phyloP scores from a whole-genome alignment of 345 rosid genomes.

The Arabis hirsuta region DNA sequence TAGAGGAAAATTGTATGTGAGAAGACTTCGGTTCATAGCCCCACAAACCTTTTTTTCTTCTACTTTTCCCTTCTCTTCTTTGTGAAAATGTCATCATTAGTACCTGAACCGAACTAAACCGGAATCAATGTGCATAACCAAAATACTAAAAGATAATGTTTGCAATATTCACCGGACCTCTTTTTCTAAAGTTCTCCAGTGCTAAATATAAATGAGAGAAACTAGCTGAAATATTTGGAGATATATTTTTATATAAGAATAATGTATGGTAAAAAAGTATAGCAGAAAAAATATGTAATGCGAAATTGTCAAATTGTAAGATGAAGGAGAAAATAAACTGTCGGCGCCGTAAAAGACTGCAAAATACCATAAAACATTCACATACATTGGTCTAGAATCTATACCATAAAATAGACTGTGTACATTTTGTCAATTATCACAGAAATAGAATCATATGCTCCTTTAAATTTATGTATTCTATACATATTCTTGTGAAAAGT shows the following conservation, averaged over 20 bases:
- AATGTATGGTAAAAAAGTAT: slow-evolving; percentile 10
- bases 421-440: slow-evolving; percentile 29
- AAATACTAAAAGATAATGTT: background rate
- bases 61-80: background rate
- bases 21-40: too few relatives aligned
- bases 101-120: slow-evolving; percentile 2
- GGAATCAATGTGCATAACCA: background rate
- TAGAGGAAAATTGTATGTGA: background rate
- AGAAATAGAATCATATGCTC: slow-evolving; percentile 36
- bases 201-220: background rate
- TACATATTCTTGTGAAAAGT: background rate
- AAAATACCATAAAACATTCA: slow-evolving; percentile 33
- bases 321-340: slow-evolving; percentile 12
- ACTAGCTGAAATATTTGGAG: background rate
- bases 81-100: slow-evolving; percentile 11
- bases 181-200: background rate
- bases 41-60: background rate
- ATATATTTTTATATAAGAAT: background rate
- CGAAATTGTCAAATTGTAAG: slow-evolving; percentile 1
- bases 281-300: slow-evolving; percentile 1
- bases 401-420: slow-evolving; percentile 20
- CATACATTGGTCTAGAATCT: slow-evolving; percentile 24
- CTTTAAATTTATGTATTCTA: background rate
- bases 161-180: background rate
- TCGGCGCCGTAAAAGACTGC: slow-evolving; percentile 40